Base-by-base conservation (phyloP, 1,284 basidiomycete species). In the Cutaneotrichosporon arboriforme region DNA sequence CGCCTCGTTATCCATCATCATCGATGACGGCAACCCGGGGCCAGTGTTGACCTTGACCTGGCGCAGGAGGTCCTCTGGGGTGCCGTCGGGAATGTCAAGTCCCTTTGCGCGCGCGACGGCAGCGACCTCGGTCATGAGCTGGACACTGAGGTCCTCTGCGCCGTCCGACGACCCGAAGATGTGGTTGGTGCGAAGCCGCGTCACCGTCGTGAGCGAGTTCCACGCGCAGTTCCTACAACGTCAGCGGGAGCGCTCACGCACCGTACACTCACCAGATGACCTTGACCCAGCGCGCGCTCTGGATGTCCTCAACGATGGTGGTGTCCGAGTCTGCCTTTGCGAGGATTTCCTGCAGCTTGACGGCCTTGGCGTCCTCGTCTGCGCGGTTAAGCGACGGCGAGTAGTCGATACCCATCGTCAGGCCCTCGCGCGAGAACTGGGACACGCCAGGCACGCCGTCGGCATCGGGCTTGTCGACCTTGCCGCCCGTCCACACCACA, bases 221-320 rank as follows among this genome's bases (percentile, higher is more conserved):
- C 70, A 71, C 9, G 60, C 61, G 48, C 62, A 65, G 58, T 71
- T 71, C 69, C 67, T 68, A 7, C 13, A 50, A 34, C 12, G 3
- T 45, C 14, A 26, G 37, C 20, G 34, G 38, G 37, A 38, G 26
- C 36, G 13, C n/a, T n/a, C n/a, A n/a, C n/a, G n/a, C n/a, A n/a
- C n/a, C n/a, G 26, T 3, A 15, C 4, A 57, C 66, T 57, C 40
- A 69, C 73, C 71, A 77, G 54, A 73, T 71, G 45, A 75, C 70
- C 63, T 79, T 79, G 60, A 76, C 69, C 79, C 79, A 80, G 49
- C 78, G 66, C 52, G 76, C 74, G 13, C 67, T 66, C 59, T 78
- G 77, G 51, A 80, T 78, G 49, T 79, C 77, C 3, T 74, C 64
- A 0, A 73, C 69, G n/a, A 39, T 15, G 12, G 71, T 65, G 1